Conservation (phyloP, 148 eudicot genomes). For the Suaeda aralocaspica region DNA sequence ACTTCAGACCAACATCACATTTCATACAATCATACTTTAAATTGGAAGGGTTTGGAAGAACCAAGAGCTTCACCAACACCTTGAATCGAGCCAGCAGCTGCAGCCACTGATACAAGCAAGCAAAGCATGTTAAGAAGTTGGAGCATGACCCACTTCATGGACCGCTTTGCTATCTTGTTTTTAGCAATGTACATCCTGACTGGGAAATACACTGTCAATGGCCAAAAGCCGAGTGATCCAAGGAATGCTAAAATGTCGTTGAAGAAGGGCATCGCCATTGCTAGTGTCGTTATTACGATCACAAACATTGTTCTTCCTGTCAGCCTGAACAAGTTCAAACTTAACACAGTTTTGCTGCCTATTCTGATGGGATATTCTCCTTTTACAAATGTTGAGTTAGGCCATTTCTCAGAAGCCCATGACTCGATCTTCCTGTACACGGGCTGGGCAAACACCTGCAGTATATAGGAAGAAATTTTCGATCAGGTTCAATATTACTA, state of each 20-base stretch:
- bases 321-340: constrained; percentile 32
- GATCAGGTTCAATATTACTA: neutral
- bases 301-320: constrained; percentile 30
- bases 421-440: constrained; percentile 30
- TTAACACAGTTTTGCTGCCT: constrained; percentile 21
- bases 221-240: constrained; percentile 42
- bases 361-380: constrained; percentile 28
- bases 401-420: constrained; percentile 31
- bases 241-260: constrained; percentile 42
- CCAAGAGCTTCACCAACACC: constrained; percentile 30
- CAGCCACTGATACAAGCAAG: constrained; percentile 36
- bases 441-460: constrained; percentile 39
- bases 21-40: constrained; percentile 24
- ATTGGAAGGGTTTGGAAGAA: constrained; percentile 29
- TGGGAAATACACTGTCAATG: constrained; percentile 35
- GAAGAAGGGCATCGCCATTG: constrained; percentile 49
- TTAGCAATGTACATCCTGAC: constrained; percentile 36
- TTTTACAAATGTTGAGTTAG: constrained; percentile 30
- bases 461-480: neutral
- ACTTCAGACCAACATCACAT: neutral
- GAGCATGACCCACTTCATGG: constrained; percentile 30
- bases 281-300: constrained; percentile 27
- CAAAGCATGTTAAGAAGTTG: constrained; percentile 30
- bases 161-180: constrained; percentile 17
- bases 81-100: constrained; percentile 34